These are phyloP conservation scores for Cochlearia excelsa DNA, from an alignment of 345 rosid species.

Conservation along the genomic window DNA sequence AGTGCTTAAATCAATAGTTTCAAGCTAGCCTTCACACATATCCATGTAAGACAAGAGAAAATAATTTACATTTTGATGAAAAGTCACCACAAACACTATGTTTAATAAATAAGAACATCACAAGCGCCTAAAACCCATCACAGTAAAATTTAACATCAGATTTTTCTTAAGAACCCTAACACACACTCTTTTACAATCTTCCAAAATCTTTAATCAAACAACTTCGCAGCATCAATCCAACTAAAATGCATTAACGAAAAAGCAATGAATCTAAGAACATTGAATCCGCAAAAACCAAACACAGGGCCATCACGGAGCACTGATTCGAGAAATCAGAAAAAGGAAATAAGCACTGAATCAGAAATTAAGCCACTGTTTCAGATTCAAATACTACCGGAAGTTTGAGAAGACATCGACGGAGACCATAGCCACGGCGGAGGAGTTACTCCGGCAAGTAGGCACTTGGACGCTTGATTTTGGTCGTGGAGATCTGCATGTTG, in stretches of 20 bases:
- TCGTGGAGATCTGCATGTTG: slow-evolving; percentile 64
- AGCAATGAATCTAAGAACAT: not conserved
- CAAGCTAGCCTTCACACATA: slow-evolving; percentile 7
- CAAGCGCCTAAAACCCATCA: slow-evolving; percentile 9
- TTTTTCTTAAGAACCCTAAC: slow-evolving; percentile 6
- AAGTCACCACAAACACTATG: slow-evolving; percentile 8
- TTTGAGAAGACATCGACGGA: slow-evolving; percentile 38
- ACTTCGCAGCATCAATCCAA: slow-evolving; percentile 18
- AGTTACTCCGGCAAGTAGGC: slow-evolving; percentile 58
- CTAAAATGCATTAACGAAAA: not conserved
- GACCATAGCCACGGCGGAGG: slow-evolving; percentile 77
- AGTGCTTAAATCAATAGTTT: slow-evolving; percentile 2
- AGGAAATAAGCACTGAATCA: slow-evolving; percentile 11
- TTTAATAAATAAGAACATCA: slow-evolving; percentile 11
- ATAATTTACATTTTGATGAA: not conserved
- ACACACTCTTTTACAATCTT: not conserved
- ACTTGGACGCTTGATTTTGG: slow-evolving; percentile 63
- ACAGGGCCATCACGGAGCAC: not conserved
- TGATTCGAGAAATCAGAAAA: no score
- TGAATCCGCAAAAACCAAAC: not conserved
- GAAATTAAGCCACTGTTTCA: slow-evolving; percentile 1
- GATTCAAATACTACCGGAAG: slow-evolving; percentile 35
- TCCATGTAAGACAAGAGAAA: slow-evolving; percentile 5
- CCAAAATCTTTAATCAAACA: slow-evolving; percentile 9
- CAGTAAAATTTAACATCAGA: slow-evolving; percentile 6